Conservation (phyloP, 75 land plant genomes). For the Ceratopteris richardii region DNA sequence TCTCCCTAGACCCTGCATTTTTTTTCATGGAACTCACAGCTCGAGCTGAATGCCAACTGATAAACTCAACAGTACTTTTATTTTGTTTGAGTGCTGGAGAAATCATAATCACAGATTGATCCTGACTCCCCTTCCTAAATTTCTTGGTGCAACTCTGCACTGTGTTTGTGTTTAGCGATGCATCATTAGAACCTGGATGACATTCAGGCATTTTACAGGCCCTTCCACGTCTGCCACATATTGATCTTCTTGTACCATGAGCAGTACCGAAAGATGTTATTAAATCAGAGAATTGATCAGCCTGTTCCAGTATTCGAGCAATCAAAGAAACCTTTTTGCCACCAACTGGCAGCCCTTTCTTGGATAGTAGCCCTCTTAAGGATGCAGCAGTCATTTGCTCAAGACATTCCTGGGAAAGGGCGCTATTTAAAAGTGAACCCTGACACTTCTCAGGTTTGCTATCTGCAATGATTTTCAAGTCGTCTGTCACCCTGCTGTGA, state of each 20-base stretch:
- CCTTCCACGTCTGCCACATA: not conserved
- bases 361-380: not conserved
- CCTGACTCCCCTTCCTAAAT: not conserved
- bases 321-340: not conserved
- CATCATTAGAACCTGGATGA: no score
- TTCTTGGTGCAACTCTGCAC: no score
- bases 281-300: not conserved
- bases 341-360: not conserved
- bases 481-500: no score
- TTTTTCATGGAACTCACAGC: not conserved
- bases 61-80: not conserved
- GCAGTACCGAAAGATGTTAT: not conserved
- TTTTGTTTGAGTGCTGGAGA: not conserved
- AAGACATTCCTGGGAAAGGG: not conserved
- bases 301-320: not conserved
- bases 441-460: no score
- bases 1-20: constrained; percentile 18
- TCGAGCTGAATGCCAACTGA: not conserved
- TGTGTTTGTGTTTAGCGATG: no score
- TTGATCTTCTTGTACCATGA: not conserved
- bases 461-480: no score
- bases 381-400: not conserved
- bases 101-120: not conserved
- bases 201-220: not conserved
- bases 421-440: not conserved